phyloP scores from a whole-genome alignment of 805 yeast genomes.

The Candida insectorum region DNA sequence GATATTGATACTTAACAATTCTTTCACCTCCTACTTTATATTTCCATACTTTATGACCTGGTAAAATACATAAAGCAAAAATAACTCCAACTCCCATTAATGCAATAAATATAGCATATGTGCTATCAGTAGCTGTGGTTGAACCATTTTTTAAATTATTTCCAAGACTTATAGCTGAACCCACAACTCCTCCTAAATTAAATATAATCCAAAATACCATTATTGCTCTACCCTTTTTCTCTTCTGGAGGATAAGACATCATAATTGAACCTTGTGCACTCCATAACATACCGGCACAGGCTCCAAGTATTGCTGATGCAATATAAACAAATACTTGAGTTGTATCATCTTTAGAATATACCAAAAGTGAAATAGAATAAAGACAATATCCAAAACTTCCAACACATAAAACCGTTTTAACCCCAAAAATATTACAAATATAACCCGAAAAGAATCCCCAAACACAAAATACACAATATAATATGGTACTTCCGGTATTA shows the following conservation, averaged over 20 bases:
- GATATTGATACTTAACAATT: slow-evolving; percentile 41
- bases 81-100: slow-evolving; percentile 46
- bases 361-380: slow-evolving; percentile 45
- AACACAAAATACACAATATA: slow-evolving; percentile 52
- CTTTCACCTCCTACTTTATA: slow-evolving; percentile 11
- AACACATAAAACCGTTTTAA: slow-evolving; percentile 39
- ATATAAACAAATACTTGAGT: slow-evolving; percentile 52
- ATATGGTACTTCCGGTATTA: slow-evolving; percentile 49
- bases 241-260: slow-evolving; percentile 54
- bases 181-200: slow-evolving; percentile 60
- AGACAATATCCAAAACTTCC: slow-evolving; percentile 57
- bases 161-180: slow-evolving; percentile 53
- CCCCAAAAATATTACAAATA: slow-evolving; percentile 49
- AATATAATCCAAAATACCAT: slow-evolving; percentile 61
- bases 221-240: slow-evolving; percentile 48
- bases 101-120: slow-evolving; percentile 52
- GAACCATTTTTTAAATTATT: slow-evolving; percentile 41
- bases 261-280: slow-evolving; percentile 54
- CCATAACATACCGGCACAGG: slow-evolving; percentile 54
- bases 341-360: too few species aligned
- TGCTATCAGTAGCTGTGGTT: slow-evolving; percentile 43
- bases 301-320: slow-evolving; percentile 54
- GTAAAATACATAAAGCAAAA: slow-evolving; percentile 46
- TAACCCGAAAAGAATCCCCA: slow-evolving; percentile 57
- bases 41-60: slow-evolving; percentile 22